A percentile compares a stretch with the other conserved stretches of the same genome.
phyloP scores from a whole-genome alignment of 352 stramenopile genomes.

The Phytophthora capsici region DNA sequence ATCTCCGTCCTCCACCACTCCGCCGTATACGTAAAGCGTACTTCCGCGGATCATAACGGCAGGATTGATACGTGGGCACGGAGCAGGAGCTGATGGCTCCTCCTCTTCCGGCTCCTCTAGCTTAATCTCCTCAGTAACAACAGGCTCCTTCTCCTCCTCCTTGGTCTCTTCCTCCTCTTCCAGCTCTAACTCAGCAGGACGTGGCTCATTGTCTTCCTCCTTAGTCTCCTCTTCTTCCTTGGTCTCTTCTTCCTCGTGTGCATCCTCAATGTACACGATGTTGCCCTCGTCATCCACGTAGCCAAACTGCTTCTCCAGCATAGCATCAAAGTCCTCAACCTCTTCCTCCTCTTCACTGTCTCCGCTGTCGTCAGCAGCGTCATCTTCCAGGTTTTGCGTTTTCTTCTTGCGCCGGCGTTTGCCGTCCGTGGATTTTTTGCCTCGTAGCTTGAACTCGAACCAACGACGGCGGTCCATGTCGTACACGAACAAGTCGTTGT shows the following conservation, averaged over 20 bases:
- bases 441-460: constrained; percentile 93
- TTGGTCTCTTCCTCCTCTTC: constrained; percentile 43
- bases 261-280: constrained; percentile 95
- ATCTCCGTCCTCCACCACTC: constrained; percentile 94
- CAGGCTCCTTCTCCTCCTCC: constrained; percentile 47
- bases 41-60: constrained; percentile 88
- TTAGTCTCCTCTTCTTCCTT: constrained; percentile 55
- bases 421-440: constrained; percentile 78
- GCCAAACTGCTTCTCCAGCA: constrained; percentile 94
- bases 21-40: constrained; percentile 94
- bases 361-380: constrained; percentile 49
- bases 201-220: constrained; percentile 34
- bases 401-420: constrained; percentile 76
- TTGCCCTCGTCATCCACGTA: constrained; percentile 96
- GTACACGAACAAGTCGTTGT: constrained; percentile 97
- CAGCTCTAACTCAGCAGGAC: constrained; percentile 13
- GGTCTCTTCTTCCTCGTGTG: constrained; percentile 79
- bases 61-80: constrained; percentile 89
- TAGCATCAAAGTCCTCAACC: constrained; percentile 83
- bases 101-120: constrained; percentile 35
- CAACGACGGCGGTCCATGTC: constrained; percentile 96
- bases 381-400: constrained; percentile 45
- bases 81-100: constrained; percentile 37
- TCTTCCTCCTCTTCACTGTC: constrained; percentile 74
- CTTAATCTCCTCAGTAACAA: constrained; percentile 22